Evolutionary conservation across 257 asterid species (phyloP), one percentile per base, ranked within the genome.

Genomic region (Lithospermum erythrorhizon): DNA sequence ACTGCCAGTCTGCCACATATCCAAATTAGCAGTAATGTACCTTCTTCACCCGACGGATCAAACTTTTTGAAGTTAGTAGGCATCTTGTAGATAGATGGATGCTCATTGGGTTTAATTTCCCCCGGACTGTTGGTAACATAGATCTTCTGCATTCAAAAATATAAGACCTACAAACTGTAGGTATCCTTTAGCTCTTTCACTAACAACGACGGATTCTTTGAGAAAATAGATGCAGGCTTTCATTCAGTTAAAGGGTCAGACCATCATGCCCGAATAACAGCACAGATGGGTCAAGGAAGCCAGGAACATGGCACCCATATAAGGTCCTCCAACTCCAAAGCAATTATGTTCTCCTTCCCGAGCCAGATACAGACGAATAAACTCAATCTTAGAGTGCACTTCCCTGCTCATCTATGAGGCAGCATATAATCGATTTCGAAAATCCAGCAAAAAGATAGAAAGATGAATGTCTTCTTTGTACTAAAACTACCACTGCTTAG

Each of bases 401-500:
- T 41, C 49, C 17, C 17, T 4, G 18, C 2, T 13, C 49, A 41
- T 41, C 2, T 41, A 41, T 13, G 2, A 41, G 49, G 49, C 49
- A 41, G 18, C 49, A 41, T 13, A 14, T 7, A n/a, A 53, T n/a
- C 4, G 11, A 19, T 21, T 20, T 19, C 11, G 15, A 14, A 18
- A 53, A 9, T 53, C 13, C 24, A 53, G 37, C 60, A 15, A 24
- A 56, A 56, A 22, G 6, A 13, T 56, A 22, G 60, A 23, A 27
- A 30, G 24, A 27, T 15, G 14, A 13, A 27, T 56, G 30, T 0
- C 2, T 7, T 20, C 57, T 14, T 14, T 7, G 2, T 56, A 24
- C 60, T 56, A 55, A 24, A 70, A 66, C 65, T 81, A 90, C 85
- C 87, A 75, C 96, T 87, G 77, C 77, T 81, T 83, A 61, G 90